Evolutionary conservation across 305 asterid species (phyloP).

Genomic region (Solanum hybrid): DNA sequence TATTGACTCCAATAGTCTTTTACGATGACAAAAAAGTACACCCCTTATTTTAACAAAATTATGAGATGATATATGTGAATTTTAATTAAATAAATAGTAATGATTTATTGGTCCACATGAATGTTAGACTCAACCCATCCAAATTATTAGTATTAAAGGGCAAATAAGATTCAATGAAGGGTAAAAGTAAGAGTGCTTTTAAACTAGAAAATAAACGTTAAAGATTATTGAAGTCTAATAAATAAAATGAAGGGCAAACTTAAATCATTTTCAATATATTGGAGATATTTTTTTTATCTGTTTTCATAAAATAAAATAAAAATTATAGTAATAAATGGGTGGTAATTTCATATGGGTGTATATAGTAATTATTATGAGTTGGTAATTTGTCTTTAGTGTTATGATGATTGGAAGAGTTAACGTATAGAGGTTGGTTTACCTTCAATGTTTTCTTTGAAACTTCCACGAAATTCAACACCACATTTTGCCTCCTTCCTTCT

Average conservation of each 20-base stretch:
- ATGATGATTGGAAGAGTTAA: not conserved
- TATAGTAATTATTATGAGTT: not conserved
- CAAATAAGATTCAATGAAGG: not conserved
- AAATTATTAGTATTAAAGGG: not conserved
- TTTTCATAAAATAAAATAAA: not conserved
- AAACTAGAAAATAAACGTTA: not conserved
- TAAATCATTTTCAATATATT: not conserved
- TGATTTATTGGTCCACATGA: not conserved
- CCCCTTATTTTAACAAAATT: not conserved
- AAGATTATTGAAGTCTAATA: not conserved
- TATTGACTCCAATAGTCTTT: not conserved
- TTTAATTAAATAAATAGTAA: not conserved
- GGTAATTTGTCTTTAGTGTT: not conserved
- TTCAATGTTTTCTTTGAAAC: not conserved
- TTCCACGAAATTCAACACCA: constrained; percentile 2
- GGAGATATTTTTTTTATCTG: not conserved
- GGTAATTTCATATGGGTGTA: not conserved
- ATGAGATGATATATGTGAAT: not conserved
- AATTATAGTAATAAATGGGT: not conserved
- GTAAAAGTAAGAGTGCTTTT: not conserved
- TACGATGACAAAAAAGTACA: not conserved
- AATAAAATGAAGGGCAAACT: too few species aligned
- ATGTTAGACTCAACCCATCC: not conserved
- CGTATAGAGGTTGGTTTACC: not conserved
- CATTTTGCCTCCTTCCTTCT: not conserved